phyloP scores from a whole-genome alignment of 192 early-diverging fungal species.

The Spizellomyces punctatus region DNA sequence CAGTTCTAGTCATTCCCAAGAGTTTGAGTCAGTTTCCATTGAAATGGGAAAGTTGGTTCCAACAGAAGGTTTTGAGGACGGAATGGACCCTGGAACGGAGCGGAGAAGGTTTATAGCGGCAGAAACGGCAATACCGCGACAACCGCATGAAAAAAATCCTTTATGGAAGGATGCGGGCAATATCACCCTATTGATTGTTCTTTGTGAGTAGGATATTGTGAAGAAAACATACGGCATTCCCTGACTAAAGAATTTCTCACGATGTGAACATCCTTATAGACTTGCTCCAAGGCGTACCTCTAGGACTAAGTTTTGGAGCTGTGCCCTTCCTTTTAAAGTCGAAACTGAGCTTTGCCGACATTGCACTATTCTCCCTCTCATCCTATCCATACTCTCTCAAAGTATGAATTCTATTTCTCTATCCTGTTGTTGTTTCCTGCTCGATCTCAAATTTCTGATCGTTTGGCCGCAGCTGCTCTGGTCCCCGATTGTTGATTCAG shows the following conservation, averaged over 20 bases:
- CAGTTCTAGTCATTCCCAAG: no score
- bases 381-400: constrained; percentile 98
- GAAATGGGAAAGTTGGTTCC: constrained; percentile 24
- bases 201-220: constrained; percentile 46
- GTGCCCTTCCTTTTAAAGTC: constrained; percentile 95
- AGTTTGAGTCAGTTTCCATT: neutral
- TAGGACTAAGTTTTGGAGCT: constrained; percentile 87
- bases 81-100: constrained; percentile 22
- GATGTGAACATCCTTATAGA: constrained; percentile 39
- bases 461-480: constrained; percentile 68
- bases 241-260: neutral
- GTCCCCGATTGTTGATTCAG: constrained; percentile 95
- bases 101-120: neutral
- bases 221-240: neutral
- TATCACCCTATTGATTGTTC: constrained; percentile 52
- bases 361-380: constrained; percentile 92
- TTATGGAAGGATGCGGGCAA: constrained; percentile 46
- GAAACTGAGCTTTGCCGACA: constrained; percentile 87
- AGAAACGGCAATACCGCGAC: neutral
- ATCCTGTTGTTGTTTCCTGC: neutral
- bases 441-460: constrained; percentile 11
- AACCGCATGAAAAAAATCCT: constrained; percentile 1
- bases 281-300: constrained; percentile 92
- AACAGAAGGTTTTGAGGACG: constrained; percentile 21
- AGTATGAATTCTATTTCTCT: constrained; percentile 10